These are phyloP conservation scores for Amphibolis antarctica DNA, from an alignment of 106 monocot genomes.

Conservation along the genomic window DNA sequence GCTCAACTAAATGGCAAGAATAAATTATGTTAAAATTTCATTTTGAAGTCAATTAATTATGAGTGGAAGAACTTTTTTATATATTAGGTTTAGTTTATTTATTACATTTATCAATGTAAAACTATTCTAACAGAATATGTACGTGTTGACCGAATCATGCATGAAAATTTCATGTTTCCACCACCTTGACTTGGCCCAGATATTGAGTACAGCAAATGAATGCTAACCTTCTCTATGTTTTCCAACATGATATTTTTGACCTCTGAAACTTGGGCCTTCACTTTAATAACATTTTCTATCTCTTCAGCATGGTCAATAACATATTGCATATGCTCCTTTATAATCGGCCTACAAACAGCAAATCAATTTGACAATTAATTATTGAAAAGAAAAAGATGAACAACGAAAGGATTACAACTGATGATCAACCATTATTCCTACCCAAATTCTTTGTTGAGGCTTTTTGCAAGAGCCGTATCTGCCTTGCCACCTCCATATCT, in stretches of 20 bases:
- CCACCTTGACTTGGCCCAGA: too few relatives aligned
- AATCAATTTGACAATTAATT: not conserved
- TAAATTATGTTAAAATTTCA: too few relatives aligned
- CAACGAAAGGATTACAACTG: not conserved
- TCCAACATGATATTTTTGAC: conserved; percentile 87
- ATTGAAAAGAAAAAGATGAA: not conserved
- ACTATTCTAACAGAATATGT: too few relatives aligned
- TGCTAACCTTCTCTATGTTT: conserved; percentile 79
- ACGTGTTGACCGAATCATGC: too few relatives aligned
- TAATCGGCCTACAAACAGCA: conserved; percentile 52
- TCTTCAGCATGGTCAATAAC: conserved; percentile 74
- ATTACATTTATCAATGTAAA: too few relatives aligned
- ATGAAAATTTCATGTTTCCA: too few relatives aligned
- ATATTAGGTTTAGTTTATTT: too few relatives aligned
- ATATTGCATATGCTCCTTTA: conserved; percentile 92
- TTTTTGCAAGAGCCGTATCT: conserved; percentile 86
- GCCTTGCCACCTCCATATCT: conserved; percentile 96
- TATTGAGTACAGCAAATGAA: conserved; percentile 6
- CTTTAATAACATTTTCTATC: conserved; percentile 76
- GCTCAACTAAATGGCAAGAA: too few relatives aligned
- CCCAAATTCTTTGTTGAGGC: conserved; percentile 94
- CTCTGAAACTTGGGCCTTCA: conserved; percentile 91
- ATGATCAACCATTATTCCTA: conserved; percentile 16
- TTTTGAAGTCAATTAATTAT: too few relatives aligned
- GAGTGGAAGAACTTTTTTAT: too few relatives aligned